These are phyloP conservation scores for Urostyla sp. DNA, from an alignment of 73 alveolate species.

Conservation along the genomic window DNA sequence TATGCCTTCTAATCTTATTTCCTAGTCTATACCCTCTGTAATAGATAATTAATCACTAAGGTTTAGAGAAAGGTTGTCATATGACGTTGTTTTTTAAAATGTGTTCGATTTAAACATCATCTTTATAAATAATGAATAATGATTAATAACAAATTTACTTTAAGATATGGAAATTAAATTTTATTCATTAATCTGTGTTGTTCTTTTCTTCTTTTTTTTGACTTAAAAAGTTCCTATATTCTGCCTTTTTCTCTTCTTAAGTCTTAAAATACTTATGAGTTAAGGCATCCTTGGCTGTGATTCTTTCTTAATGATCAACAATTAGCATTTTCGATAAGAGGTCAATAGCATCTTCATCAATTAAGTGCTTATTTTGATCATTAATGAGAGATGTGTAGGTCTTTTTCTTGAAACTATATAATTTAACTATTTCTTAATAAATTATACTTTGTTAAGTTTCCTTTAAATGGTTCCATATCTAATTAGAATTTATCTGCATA, in stretches of 20 bases:
- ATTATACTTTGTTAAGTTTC: slow-evolving; percentile 71
- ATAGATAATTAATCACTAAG: too few species aligned
- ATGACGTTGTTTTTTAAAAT: too few species aligned
- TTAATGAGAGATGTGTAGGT: slow-evolving; percentile 76
- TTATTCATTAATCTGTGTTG: too few species aligned
- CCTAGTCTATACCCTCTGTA: too few species aligned
- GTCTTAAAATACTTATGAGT: slow-evolving; percentile 73
- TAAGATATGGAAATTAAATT: too few species aligned
- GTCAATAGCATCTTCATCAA: slow-evolving; percentile 75
- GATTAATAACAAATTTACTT: too few species aligned
- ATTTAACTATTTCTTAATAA: neutral
- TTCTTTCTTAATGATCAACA: slow-evolving; percentile 74
- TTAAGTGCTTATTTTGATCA: slow-evolving; percentile 67
- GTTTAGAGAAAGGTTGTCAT: too few species aligned
- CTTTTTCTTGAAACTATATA: slow-evolving; percentile 55
- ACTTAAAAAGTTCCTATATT: neutral
- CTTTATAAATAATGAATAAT: too few species aligned
- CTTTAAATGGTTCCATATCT: slow-evolving; percentile 72
- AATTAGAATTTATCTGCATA: slow-evolving; percentile 74
- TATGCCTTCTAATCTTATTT: too few species aligned
- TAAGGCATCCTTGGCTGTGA: slow-evolving; percentile 85
- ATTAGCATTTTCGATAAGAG: slow-evolving; percentile 71
- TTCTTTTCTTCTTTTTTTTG: neutral
- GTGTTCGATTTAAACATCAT: too few species aligned
- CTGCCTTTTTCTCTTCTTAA: neutral